Conservation (phyloP, 1,284 basidiomycete species). For the Leccinum cinnamomeum region DNA sequence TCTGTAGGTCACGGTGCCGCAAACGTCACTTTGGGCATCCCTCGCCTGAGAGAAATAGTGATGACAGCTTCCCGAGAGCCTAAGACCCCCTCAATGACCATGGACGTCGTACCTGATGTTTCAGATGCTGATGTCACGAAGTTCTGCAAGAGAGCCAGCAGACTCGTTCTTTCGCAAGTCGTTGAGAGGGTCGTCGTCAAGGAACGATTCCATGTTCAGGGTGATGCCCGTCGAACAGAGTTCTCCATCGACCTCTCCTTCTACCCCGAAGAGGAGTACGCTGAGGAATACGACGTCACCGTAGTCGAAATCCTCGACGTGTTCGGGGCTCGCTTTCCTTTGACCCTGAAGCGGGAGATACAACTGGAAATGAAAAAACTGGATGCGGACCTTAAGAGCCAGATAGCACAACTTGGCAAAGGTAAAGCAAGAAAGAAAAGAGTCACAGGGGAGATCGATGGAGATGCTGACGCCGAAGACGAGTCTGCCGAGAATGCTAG, state of each 20-base stretch:
- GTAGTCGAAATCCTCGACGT: constrained; percentile 73
- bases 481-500: constrained; percentile 29
- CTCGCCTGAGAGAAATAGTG: constrained; percentile 97
- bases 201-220: constrained; percentile 75
- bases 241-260: constrained; percentile 86
- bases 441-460: constrained; percentile 48
- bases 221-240: constrained; percentile 70
- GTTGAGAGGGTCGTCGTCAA: constrained; percentile 84
- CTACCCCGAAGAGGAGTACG: constrained; percentile 87
- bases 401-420: constrained; percentile 82
- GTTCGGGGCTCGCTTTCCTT: constrained; percentile 79
- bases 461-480: constrained; percentile 43
- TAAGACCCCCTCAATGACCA: constrained; percentile 95
- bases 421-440: constrained; percentile 59
- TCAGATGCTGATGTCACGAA: constrained; percentile 60
- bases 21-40: constrained; percentile 99
- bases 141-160: constrained; percentile 92
- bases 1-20: constrained; percentile 93
- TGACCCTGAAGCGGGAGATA: constrained; percentile 87
- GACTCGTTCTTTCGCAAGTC: constrained; percentile 86
- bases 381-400: constrained; percentile 77
- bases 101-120: constrained; percentile 39
- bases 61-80: constrained; percentile 98
- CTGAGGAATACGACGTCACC: constrained; percentile 81
- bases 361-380: constrained; percentile 84